These are phyloP conservation scores for Cercospora sp. DNA, from an alignment of 2,329 filamentous ascomycete species.

Conservation along the genomic window DNA sequence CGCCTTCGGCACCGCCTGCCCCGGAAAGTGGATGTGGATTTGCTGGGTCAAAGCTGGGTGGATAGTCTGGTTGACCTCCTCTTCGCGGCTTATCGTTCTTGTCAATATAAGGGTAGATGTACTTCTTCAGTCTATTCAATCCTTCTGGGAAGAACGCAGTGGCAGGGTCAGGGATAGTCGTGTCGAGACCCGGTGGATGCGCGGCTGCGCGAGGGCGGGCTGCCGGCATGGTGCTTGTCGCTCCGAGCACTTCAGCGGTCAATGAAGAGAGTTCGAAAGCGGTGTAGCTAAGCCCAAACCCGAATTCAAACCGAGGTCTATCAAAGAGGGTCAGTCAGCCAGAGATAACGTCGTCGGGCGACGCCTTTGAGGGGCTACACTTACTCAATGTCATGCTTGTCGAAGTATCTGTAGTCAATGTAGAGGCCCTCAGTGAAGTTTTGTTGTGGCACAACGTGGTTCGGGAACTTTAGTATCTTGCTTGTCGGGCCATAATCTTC, in stretches of 20 bases:
- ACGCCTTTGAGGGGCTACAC: neutral
- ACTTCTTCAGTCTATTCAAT: slow-evolving; percentile 65
- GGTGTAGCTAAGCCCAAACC: slow-evolving; percentile 81
- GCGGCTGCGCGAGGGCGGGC: slow-evolving; percentile 42
- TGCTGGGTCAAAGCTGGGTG: slow-evolving; percentile 49
- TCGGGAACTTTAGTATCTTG: slow-evolving; percentile 68
- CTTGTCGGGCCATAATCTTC: slow-evolving; percentile 74
- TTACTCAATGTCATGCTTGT: slow-evolving; percentile 65
- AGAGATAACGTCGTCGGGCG: too few species aligned
- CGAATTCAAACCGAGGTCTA: slow-evolving; percentile 77
- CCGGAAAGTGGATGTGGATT: slow-evolving; percentile 53
- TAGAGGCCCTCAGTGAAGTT: slow-evolving; percentile 81
- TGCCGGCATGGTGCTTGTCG: slow-evolving; percentile 35
- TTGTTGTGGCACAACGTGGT: slow-evolving; percentile 73
- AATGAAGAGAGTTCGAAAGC: slow-evolving; percentile 63
- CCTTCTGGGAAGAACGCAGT: slow-evolving; percentile 61
- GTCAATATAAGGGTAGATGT: slow-evolving; percentile 71
- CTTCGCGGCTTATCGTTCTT: slow-evolving; percentile 51
- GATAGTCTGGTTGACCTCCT: slow-evolving; percentile 48
- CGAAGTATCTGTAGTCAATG: slow-evolving; percentile 87
- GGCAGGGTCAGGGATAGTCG: slow-evolving; percentile 55
- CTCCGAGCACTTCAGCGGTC: slow-evolving; percentile 46
- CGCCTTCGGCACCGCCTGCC: slow-evolving; percentile 68
- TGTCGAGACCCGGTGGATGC: slow-evolving; percentile 57
- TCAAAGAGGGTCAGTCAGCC: neutral